These are phyloP conservation scores for Obelidium mucronatum DNA, from an alignment of 192 early-diverging fungal species.

Conservation along the genomic window DNA sequence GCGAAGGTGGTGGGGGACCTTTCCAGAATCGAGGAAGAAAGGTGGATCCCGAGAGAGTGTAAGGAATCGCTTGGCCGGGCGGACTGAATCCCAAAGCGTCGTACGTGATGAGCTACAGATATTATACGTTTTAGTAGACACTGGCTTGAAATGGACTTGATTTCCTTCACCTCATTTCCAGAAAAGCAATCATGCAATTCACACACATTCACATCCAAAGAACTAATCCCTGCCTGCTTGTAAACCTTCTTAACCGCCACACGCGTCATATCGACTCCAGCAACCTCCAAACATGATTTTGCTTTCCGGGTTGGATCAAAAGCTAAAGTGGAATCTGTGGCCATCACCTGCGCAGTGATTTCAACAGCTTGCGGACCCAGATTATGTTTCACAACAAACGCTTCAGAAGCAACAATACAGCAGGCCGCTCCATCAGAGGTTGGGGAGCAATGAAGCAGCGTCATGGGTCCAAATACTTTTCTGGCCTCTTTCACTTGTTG, in stretches of 20 bases:
- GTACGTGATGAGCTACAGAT: conserved; percentile 76
- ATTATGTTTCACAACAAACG: conserved; percentile 67
- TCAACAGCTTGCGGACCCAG: conserved; percentile 55
- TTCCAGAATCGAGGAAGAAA: conserved; percentile 36
- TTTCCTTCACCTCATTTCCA: too few species aligned
- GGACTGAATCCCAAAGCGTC: conserved; percentile 73
- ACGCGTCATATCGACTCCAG: conserved; percentile 72
- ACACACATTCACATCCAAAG: conserved; percentile 70
- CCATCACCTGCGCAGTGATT: conserved; percentile 72
- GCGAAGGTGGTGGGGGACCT: conserved; percentile 11
- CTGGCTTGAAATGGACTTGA: conserved; percentile 43
- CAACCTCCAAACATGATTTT: conserved; percentile 43
- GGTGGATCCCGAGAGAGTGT: conserved; percentile 36
- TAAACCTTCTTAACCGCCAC: conserved; percentile 63
- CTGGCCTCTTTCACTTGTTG: conserved; percentile 65
- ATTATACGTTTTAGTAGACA: conserved; percentile 29
- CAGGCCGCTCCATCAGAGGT: conserved; percentile 77
- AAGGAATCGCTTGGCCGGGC: conserved; percentile 67
- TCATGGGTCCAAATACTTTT: conserved; percentile 74
- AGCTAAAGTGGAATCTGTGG: conserved; percentile 69
- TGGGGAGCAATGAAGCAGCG: conserved; percentile 78
- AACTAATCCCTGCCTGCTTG: conserved; percentile 63
- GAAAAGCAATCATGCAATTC: conserved; percentile 83
- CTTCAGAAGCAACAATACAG: conserved; percentile 70
- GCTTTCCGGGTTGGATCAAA: conserved; percentile 39